A percentile compares a stretch with the other conserved stretches of the same genome.
Evolutionary conservation across 2,329 filamentous ascomycete genomes (phyloP).

Genomic region (Lachnellula cervina): DNA sequence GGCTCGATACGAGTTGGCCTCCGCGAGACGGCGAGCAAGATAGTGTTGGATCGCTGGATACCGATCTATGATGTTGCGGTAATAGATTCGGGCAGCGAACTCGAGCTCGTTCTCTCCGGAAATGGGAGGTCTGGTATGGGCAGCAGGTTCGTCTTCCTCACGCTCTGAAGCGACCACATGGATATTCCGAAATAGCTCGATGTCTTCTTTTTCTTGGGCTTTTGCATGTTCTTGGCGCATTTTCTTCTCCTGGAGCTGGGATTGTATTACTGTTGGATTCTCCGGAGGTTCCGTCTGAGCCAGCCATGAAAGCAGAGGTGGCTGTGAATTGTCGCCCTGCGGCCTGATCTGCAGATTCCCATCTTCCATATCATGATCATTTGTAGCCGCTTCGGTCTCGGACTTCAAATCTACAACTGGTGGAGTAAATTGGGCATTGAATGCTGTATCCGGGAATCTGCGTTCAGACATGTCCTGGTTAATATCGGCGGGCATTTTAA

Average conservation of each 20-base stretch:
- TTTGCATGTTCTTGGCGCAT: neutral
- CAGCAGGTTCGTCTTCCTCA: neutral
- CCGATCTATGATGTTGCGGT: neutral
- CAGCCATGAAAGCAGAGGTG: neutral
- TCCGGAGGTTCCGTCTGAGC: neutral
- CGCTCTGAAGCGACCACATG: neutral
- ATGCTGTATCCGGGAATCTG: no score
- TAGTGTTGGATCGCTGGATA: neutral
- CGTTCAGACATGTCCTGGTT: neutral
- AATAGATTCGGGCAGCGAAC: neutral
- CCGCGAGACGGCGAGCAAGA: neutral
- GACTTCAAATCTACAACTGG: no score
- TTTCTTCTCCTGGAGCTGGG: neutral
- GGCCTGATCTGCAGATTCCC: no score
- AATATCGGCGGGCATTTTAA: neutral
- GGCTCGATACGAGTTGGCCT: neutral
- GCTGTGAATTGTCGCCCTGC: neutral
- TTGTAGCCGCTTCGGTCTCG: no score
- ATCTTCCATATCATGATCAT: no score
- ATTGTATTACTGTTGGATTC: neutral
- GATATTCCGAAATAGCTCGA: neutral
- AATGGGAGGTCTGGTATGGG: neutral
- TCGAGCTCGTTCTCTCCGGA: neutral
- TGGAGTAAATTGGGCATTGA: no score
- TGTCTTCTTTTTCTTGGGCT: neutral